A percentile compares a stretch with the other conserved stretches of the same genome.
Evolutionary conservation across 2,329 filamentous ascomycete genomes (phyloP).

Genomic region (Diaporthe batatas): DNA sequence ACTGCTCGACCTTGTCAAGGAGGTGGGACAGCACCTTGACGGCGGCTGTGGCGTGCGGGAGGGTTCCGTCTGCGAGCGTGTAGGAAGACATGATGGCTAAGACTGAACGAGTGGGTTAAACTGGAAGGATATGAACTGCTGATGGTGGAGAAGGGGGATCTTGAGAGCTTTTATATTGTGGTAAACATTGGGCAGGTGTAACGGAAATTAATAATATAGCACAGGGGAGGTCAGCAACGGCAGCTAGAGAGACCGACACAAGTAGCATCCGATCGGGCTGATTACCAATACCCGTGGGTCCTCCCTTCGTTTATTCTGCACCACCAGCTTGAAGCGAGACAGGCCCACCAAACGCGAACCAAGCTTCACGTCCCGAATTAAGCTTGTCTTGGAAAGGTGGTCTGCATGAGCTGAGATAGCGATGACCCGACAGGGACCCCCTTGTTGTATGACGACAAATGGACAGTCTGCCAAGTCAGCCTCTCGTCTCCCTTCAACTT

Average conservation of each 20-base stretch:
- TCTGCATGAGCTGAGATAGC: no score
- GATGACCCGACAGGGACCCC: no score
- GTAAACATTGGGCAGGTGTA: neutral
- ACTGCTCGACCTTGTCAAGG: neutral
- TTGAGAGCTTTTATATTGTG: neutral
- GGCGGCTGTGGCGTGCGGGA: conserved; percentile 5
- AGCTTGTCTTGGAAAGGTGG: no score
- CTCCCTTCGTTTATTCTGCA: neutral
- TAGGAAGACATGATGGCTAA: conserved; percentile 8
- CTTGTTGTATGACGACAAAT: no score
- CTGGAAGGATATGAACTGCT: neutral
- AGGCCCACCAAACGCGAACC: no score
- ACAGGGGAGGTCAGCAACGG: neutral
- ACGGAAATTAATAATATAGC: neutral
- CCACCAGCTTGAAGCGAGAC: no score
- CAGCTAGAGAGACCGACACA: neutral
- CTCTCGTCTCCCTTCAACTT: neutral
- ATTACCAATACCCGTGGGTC: neutral
- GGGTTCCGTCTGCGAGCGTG: conserved; percentile 19
- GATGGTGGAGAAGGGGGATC: neutral
- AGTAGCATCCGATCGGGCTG: neutral
- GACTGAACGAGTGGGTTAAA: neutral
- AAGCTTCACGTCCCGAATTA: no score
- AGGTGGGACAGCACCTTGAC: conserved; percentile 13
- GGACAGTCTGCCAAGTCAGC: no score